Evolutionary conservation across 2,329 filamentous ascomycete species (phyloP).

Genomic region (Phoma sp.): DNA sequence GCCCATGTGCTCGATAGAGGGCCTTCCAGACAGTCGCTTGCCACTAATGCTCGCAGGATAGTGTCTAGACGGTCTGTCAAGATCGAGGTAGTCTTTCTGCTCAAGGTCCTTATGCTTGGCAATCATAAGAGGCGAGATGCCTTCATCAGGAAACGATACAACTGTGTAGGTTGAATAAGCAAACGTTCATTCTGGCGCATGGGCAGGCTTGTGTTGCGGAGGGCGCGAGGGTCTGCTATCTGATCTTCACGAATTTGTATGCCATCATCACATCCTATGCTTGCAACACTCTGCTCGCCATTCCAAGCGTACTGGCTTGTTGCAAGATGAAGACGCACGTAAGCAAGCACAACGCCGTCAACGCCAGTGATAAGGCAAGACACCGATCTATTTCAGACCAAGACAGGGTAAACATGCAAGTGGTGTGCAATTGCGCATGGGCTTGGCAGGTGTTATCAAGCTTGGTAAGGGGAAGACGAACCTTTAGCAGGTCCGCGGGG

Average conservation of each 20-base stretch:
- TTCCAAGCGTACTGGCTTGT: neutral
- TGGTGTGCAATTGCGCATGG: constrained; percentile 2
- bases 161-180: constrained; percentile 44
- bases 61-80: constrained; percentile 47
- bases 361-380: neutral
- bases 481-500: constrained; percentile 38
- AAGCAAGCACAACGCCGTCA: neutral
- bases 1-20: constrained; percentile 41
- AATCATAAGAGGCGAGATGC: constrained; percentile 55
- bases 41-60: constrained; percentile 48
- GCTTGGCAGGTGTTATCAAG: constrained; percentile 4
- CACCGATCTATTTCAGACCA: neutral
- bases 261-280: neutral
- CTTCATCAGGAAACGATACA: constrained; percentile 55
- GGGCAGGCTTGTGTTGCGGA: constrained; percentile 1
- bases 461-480: constrained; percentile 29
- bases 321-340: neutral
- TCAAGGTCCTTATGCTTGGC: constrained; percentile 54
- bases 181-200: constrained; percentile 11
- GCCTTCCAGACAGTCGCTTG: constrained; percentile 53
- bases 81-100: constrained; percentile 49
- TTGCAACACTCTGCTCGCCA: neutral
- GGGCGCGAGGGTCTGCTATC: neutral
- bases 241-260: constrained; percentile 1
- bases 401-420: neutral